phyloP scores from a whole-genome alignment of 306 rosid species.

The Citrullus amarus region DNA sequence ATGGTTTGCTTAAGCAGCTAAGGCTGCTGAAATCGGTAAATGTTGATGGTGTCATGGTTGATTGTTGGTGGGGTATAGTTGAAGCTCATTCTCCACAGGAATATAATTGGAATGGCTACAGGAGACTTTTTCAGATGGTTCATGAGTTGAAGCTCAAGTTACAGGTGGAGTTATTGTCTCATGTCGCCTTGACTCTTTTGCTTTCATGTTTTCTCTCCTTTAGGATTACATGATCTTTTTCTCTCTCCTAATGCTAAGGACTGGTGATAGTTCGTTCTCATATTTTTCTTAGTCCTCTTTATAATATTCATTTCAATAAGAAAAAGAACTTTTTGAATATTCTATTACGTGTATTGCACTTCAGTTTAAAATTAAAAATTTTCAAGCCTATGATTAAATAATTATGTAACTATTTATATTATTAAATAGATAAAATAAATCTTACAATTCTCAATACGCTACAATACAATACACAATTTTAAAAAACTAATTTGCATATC shows the following conservation, averaged over 20 bases:
- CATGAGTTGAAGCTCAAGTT: slow-evolving; percentile 74
- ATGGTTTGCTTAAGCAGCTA: slow-evolving; percentile 76
- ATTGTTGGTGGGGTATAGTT: slow-evolving; percentile 99
- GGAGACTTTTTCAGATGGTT: slow-evolving; percentile 84
- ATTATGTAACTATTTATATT: background rate
- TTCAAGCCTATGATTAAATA: background rate
- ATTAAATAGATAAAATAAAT: background rate
- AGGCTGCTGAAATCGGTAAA: slow-evolving; percentile 65
- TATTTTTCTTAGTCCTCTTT: background rate
- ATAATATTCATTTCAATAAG: background rate
- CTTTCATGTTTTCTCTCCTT: background rate
- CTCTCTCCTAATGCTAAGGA: background rate
- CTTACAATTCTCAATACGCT: background rate
- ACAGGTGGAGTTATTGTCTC: slow-evolving; percentile 41
- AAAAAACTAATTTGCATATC: background rate
- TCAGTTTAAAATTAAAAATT: background rate
- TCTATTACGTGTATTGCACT: background rate
- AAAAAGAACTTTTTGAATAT: background rate
- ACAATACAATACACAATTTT: background rate
- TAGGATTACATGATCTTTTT: background rate
- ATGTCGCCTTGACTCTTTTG: background rate
- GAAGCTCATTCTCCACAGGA: slow-evolving; percentile 93
- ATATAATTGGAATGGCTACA: slow-evolving; percentile 96
- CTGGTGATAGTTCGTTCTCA: background rate
- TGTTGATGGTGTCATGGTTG: slow-evolving; percentile 81